These are phyloP conservation scores for Gossypium aridum DNA, from an alignment of 441 rosid genomes.

Conservation along the genomic window DNA sequence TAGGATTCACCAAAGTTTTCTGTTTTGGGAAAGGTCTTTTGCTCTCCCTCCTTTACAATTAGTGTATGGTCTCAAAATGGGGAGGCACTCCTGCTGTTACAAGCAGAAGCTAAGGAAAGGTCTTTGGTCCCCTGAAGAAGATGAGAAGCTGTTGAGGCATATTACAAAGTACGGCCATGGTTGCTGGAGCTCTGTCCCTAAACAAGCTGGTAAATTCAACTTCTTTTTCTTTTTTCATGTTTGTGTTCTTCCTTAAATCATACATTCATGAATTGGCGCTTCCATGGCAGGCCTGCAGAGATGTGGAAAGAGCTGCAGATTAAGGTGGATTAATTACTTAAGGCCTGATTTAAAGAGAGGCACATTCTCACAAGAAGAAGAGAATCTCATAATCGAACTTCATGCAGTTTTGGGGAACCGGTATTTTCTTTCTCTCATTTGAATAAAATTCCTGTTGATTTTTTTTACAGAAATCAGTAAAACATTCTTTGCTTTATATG, in stretches of 20 bases:
- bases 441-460: no score
- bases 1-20: conserved; percentile 28
- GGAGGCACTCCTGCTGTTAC: conserved; percentile 44
- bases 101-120: conserved; percentile 55
- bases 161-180: conserved; percentile 50
- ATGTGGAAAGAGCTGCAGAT: conserved; percentile 86
- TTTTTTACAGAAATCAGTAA: no score
- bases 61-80: conserved; percentile 35
- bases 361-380: conserved; percentile 73
- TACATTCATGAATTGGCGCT: not conserved
- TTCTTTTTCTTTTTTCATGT: not conserved
- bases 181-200: conserved; percentile 62
- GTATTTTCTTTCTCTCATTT: conserved; percentile 27
- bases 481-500: not conserved
- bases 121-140: conserved; percentile 55
- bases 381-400: conserved; percentile 65
- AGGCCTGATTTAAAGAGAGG: conserved; percentile 93
- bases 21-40: conserved; percentile 22
- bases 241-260: not conserved
- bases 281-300: conserved; percentile 55
- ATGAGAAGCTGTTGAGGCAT: conserved; percentile 42
- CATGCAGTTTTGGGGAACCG: conserved; percentile 76
- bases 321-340: conserved; percentile 85
- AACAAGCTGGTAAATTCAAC: conserved; percentile 37
- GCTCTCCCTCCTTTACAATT: not conserved